A percentile compares a stretch with the other conserved stretches of the same genome.
Conservation (phyloP, 768 basidiomycete genomes). For the Suillus brevipes region DNA sequence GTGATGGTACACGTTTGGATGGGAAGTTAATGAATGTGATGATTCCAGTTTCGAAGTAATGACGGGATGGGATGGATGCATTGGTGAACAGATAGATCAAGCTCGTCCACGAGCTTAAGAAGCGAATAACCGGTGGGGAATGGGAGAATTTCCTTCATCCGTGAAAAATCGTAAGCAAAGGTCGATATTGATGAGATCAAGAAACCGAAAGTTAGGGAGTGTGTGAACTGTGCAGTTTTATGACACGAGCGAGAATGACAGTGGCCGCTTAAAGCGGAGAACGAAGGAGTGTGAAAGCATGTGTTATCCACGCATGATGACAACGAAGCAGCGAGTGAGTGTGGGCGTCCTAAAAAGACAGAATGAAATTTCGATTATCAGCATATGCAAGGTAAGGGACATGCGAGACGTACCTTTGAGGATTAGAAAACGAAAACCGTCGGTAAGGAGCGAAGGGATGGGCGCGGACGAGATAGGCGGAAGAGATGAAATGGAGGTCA, state of each 20-base stretch:
- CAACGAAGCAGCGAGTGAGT: slow-evolving; percentile 12
- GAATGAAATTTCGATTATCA: background rate
- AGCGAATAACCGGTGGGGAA: slow-evolving; percentile 10
- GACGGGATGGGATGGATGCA: slow-evolving; percentile 3
- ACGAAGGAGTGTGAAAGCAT: background rate
- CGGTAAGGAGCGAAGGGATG: background rate
- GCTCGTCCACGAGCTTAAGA: background rate
- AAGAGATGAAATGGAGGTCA: background rate
- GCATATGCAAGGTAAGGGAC: background rate
- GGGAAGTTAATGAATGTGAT: slow-evolving; percentile 2
- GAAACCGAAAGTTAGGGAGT: background rate
- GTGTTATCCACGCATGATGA: slow-evolving; percentile 1
- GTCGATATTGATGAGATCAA: background rate
- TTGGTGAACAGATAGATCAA: slow-evolving; percentile 7
- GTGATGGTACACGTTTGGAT: background rate
- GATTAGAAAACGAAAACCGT: background rate
- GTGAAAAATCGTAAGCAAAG: background rate
- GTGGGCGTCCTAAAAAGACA: background rate
- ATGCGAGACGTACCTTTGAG: slow-evolving; percentile 16
- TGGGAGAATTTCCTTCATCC: slow-evolving; percentile 2
- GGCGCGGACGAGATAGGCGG: background rate
- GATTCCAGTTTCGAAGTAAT: slow-evolving; percentile 1
- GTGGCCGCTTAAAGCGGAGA: background rate
- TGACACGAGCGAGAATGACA: background rate
- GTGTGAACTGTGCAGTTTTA: slow-evolving; percentile 6